Base-by-base conservation (phyloP, 495 filamentous ascomycete genomes). In the Aspergillus panamensis region DNA sequence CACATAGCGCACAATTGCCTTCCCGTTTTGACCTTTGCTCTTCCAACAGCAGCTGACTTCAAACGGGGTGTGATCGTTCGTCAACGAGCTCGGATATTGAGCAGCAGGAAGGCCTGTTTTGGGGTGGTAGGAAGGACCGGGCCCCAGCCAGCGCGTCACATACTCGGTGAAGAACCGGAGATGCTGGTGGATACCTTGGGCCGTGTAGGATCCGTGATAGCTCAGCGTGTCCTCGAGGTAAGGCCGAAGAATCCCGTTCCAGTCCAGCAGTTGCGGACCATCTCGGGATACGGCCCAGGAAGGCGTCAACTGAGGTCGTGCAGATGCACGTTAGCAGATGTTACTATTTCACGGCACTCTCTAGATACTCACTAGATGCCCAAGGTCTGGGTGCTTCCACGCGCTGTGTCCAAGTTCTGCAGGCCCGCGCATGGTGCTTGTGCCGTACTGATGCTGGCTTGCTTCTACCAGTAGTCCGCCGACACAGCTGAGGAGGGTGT, bases 281-380 rank as follows among this genome's bases (percentile, higher is more conserved):
- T 39, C 35, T 10, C 10, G 10, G 35, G 35, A 39, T 39, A 39
- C 10, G 10, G 35, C 10, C 10, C 35, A 8, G 8, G 35, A 39
- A 13, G 35, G 35, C 35, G 35, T 39, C 14, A 62, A 84, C 87
- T 6, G 14, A 12, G 10, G 35, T 2, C 35, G 35, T 3, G 35
- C 10, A 39, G 35, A 12, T n/a, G 25, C 35, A 39, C 3, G 14
- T 39, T 39, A 39, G 35, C 35, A 5, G 5, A 25, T 5, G 5
- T 5, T 25, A n/a, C n/a, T n/a, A n/a, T n/a, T n/a, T n/a, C n/a
- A n/a, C n/a, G n/a, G n/a, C n/a, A n/a, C n/a, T n/a, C n/a, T n/a
- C n/a, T n/a, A n/a, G n/a, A 14, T 39, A 39, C 14, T 6, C 8
- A 39, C 35, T 39, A 39, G 10, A n/a, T 39, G 8, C 10, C 10